These are phyloP conservation scores for Gymnopilus junonius DNA, from an alignment of 768 basidiomycete genomes.

Conservation along the genomic window DNA sequence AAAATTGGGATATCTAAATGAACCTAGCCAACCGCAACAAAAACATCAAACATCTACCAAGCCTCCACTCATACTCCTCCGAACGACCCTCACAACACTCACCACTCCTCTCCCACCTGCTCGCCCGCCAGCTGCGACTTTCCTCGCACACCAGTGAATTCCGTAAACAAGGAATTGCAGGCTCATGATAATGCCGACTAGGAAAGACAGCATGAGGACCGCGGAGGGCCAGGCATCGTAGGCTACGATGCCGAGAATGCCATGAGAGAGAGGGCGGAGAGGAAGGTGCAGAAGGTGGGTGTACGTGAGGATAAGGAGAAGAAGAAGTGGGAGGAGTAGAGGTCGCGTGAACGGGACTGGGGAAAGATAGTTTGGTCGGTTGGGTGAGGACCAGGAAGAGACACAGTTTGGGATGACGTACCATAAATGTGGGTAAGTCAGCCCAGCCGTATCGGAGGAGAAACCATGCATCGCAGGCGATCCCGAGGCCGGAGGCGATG, in stretches of 20 bases:
- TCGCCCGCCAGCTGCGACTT: slow-evolving; percentile 28
- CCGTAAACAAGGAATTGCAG: slow-evolving; percentile 72
- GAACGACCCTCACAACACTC: slow-evolving; percentile 19
- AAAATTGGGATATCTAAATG: too few relatives aligned
- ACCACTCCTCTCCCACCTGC: slow-evolving; percentile 25
- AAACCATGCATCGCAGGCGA: slow-evolving; percentile 68
- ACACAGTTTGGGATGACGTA: too few relatives aligned
- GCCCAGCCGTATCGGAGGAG: slow-evolving; percentile 63
- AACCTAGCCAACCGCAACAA: too few relatives aligned
- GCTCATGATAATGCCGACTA: slow-evolving; percentile 60
- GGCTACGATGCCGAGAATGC: slow-evolving; percentile 63
- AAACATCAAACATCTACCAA: not conserved
- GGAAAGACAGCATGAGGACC: slow-evolving; percentile 59
- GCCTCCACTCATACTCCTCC: not conserved
- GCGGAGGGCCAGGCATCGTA: slow-evolving; percentile 68
- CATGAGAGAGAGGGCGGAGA: slow-evolving; percentile 59
- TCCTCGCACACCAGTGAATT: slow-evolving; percentile 36
- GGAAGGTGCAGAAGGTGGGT: slow-evolving; percentile 63
- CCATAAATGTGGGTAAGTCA: too few relatives aligned
- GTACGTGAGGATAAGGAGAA: slow-evolving; percentile 70
- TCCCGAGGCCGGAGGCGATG: slow-evolving; percentile 66
- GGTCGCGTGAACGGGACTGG: slow-evolving; percentile 54
- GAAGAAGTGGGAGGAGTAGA: slow-evolving; percentile 67
- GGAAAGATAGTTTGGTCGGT: too few relatives aligned
- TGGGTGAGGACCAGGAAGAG: too few relatives aligned